These are phyloP conservation scores for Fusarium piperis DNA, from an alignment of 2,329 filamentous ascomycete species.

Conservation along the genomic window DNA sequence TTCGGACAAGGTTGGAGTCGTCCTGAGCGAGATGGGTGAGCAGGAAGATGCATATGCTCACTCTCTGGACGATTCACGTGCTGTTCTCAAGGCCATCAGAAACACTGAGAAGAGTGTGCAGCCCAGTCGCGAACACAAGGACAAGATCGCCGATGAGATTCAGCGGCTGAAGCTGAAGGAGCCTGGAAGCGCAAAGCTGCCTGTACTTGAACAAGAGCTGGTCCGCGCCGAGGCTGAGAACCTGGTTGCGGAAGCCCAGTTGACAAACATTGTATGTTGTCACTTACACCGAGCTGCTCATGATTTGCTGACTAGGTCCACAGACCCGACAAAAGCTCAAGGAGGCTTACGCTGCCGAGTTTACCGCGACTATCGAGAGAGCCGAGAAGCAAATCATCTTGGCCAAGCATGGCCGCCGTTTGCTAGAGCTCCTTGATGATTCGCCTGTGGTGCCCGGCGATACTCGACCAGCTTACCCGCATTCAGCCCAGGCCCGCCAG, in stretches of 20 bases:
- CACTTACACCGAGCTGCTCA: neutral
- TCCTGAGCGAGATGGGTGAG: conserved; percentile 91
- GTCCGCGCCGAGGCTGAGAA: conserved; percentile 96
- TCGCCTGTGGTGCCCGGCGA: conserved; percentile 90
- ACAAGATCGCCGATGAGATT: conserved; percentile 92
- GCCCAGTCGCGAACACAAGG: conserved; percentile 86
- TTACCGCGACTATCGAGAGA: conserved; percentile 91
- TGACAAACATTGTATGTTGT: conserved; percentile 85
- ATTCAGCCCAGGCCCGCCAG: conserved; percentile 76
- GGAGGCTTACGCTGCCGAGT: conserved; percentile 89
- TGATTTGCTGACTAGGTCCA: conserved; percentile 15
- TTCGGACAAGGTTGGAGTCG: conserved; percentile 93
- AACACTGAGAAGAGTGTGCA: conserved; percentile 97
- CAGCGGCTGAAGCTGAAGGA: conserved; percentile 92
- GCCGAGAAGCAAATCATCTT: conserved; percentile 97
- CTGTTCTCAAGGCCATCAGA: conserved; percentile 86
- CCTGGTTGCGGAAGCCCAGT: conserved; percentile 93
- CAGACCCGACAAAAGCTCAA: conserved; percentile 96
- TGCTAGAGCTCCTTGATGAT: conserved; percentile 89
- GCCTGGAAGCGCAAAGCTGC: conserved; percentile 81
- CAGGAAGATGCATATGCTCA: conserved; percentile 91
- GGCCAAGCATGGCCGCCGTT: conserved; percentile 86
- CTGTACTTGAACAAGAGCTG: conserved; percentile 93
- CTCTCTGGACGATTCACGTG: conserved; percentile 85
- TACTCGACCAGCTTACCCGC: conserved; percentile 72